A percentile compares a stretch with the other conserved stretches of the same genome.
phyloP scores from a whole-genome alignment of 331 rosid species.

The Rhamnella rubrinervis region DNA sequence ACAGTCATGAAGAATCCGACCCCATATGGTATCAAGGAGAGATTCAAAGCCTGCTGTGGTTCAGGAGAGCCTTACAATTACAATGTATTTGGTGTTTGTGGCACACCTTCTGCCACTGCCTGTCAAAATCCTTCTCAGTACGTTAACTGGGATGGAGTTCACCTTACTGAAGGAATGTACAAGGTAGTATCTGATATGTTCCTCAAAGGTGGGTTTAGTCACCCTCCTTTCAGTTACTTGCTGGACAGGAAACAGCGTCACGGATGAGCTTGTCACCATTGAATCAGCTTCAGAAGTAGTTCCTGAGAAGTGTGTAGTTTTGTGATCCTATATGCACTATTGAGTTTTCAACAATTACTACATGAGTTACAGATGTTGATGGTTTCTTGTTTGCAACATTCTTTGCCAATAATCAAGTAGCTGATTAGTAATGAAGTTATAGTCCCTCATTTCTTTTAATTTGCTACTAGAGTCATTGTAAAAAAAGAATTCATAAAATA shows the following conservation, averaged over 20 bases:
- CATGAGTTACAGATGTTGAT: too few relatives aligned
- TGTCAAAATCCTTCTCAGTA: constrained; percentile 62
- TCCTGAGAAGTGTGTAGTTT: background rate
- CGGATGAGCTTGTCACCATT: constrained; percentile 32
- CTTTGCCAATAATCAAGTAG: too few relatives aligned
- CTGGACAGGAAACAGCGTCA: constrained; percentile 50
- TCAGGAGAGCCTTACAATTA: constrained; percentile 62
- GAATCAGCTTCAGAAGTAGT: background rate
- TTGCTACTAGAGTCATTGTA: too few relatives aligned
- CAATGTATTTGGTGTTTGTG: constrained; percentile 51
- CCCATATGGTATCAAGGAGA: constrained; percentile 61
- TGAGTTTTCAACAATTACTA: too few relatives aligned
- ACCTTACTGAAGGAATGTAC: constrained; percentile 90
- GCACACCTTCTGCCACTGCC: constrained; percentile 47
- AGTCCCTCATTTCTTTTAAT: too few relatives aligned
- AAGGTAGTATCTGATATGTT: constrained; percentile 68
- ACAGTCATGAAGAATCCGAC: constrained; percentile 54
- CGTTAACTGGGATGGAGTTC: constrained; percentile 98
- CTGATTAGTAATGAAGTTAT: too few relatives aligned
- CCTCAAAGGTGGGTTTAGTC: constrained; percentile 54
- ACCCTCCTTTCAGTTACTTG: constrained; percentile 64
- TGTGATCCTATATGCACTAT: too few relatives aligned
- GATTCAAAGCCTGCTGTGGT: constrained; percentile 78
- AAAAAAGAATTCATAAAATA: too few relatives aligned
- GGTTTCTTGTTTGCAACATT: too few relatives aligned